phyloP scores from a whole-genome alignment of 2,329 filamentous ascomycete genomes.

The Xylogone sp. region DNA sequence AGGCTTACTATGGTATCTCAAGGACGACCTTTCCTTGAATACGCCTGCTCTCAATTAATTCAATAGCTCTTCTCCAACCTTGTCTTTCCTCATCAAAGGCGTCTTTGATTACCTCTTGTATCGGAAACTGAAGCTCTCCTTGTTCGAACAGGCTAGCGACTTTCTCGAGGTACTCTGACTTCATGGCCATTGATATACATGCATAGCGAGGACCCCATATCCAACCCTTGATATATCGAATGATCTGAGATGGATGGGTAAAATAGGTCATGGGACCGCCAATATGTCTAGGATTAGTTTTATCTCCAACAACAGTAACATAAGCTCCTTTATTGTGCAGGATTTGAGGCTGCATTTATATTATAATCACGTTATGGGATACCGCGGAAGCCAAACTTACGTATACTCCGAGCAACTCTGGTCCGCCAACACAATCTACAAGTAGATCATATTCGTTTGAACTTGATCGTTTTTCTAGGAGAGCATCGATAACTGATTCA shows the following conservation, averaged over 20 bases:
- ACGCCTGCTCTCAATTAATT: slow-evolving; percentile 14
- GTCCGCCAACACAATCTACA: slow-evolving; percentile 18
- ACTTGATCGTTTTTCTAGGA: slow-evolving; percentile 7
- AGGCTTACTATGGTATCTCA: slow-evolving; percentile 7
- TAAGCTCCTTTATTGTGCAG: slow-evolving; percentile 21
- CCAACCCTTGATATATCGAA: slow-evolving; percentile 23
- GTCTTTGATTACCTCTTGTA: slow-evolving; percentile 18
- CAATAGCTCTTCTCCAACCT: slow-evolving; percentile 15
- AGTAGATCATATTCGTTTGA: slow-evolving; percentile 17
- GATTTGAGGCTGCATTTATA: slow-evolving; percentile 14
- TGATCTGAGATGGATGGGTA: slow-evolving; percentile 17
- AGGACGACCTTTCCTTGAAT: slow-evolving; percentile 20
- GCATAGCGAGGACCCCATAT: slow-evolving; percentile 25
- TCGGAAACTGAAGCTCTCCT: slow-evolving; percentile 13
- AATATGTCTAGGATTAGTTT: slow-evolving; percentile 16
- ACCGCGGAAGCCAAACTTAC: slow-evolving; percentile 8
- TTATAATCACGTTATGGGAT: not conserved
- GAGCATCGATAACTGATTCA: slow-evolving; percentile 12
- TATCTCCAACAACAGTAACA: slow-evolving; percentile 27
- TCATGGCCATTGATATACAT: slow-evolving; percentile 11
- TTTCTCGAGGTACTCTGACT: slow-evolving; percentile 15
- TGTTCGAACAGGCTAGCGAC: slow-evolving; percentile 14
- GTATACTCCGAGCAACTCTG: slow-evolving; percentile 18
- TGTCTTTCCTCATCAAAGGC: slow-evolving; percentile 17
- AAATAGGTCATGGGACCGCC: slow-evolving; percentile 25